phyloP scores from a whole-genome alignment of 345 rosid species.

The Rhodamnia argentea region DNA sequence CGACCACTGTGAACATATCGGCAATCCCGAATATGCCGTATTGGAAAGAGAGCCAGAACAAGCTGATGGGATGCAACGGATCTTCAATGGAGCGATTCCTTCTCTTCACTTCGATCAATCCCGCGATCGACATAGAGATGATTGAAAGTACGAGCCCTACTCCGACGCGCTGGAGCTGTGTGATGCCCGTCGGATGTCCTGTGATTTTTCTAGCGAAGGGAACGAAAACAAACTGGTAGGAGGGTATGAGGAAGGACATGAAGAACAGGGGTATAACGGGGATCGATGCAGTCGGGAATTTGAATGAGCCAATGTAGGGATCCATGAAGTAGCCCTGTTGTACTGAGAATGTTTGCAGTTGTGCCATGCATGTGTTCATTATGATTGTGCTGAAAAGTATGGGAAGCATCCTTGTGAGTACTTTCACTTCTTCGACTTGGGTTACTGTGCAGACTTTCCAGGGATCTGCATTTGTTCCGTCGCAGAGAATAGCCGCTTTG shows the following conservation, averaged over 20 bases:
- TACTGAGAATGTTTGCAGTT: slow-evolving; percentile 61
- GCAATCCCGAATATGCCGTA: slow-evolving; percentile 53
- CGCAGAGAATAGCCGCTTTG: slow-evolving; percentile 3
- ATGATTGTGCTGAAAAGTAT: slow-evolving; percentile 49
- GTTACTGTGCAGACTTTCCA: slow-evolving; percentile 13
- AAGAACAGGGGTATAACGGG: slow-evolving; percentile 49
- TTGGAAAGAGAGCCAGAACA: slow-evolving; percentile 69
- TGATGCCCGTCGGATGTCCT: slow-evolving; percentile 30
- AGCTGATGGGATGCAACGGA: slow-evolving; percentile 2
- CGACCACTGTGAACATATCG: slow-evolving; percentile 66
- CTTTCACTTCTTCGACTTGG: slow-evolving; percentile 62
- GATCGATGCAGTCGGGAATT: slow-evolving; percentile 50
- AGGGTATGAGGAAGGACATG: slow-evolving; percentile 40
- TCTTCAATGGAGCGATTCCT: slow-evolving; percentile 4
- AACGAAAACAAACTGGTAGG: slow-evolving; percentile 31
- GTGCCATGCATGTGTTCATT: slow-evolving; percentile 59
- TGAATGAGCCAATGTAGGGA: slow-evolving; percentile 22
- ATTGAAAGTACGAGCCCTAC: slow-evolving; percentile 6
- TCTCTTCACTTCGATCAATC: slow-evolving; percentile 44
- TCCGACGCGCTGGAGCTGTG: slow-evolving; percentile 25
- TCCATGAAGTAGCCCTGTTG: slow-evolving; percentile 54
- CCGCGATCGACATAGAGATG: slow-evolving; percentile 11
- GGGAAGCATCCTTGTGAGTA: slow-evolving; percentile 38
- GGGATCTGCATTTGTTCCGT: neutral
- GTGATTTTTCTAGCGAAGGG: slow-evolving; percentile 35